Percentiles rank a stretch among this genome's conserved stretches.
Conservation (phyloP, 176 grass and related monocot genomes). For the Avena insularis region DNA sequence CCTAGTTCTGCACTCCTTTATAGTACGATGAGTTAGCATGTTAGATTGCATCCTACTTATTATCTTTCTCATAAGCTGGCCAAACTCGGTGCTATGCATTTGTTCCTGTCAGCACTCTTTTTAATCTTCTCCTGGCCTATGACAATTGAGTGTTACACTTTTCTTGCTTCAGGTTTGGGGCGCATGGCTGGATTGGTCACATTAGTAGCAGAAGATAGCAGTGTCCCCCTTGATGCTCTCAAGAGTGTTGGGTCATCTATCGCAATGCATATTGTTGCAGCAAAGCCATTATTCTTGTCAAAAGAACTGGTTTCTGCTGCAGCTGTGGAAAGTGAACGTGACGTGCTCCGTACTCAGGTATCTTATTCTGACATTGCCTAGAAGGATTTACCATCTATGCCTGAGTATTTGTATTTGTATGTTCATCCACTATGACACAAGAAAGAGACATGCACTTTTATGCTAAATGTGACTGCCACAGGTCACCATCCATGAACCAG, state of each 20-base stretch:
- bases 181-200: slow-evolving; percentile 88
- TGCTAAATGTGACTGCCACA: slow-evolving; percentile 7
- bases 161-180: slow-evolving; percentile 67
- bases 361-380: slow-evolving; percentile 19
- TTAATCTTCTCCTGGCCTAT: slow-evolving; percentile 1
- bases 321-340: slow-evolving; percentile 78
- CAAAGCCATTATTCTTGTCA: slow-evolving; percentile 89
- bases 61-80: slow-evolving; percentile 25
- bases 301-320: slow-evolving; percentile 86
- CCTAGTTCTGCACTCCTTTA: not conserved
- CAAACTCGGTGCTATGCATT: not conserved
- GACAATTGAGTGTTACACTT: slow-evolving; percentile 2
- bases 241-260: slow-evolving; percentile 67
- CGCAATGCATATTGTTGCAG: slow-evolving; percentile 95
- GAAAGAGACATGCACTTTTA: slow-evolving; percentile 6
- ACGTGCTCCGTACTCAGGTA: slow-evolving; percentile 86
- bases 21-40: not conserved
- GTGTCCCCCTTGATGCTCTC: slow-evolving; percentile 69
- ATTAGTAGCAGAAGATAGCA: slow-evolving; percentile 79
- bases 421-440: not conserved
- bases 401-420: not conserved
- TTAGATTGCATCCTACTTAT: slow-evolving; percentile 1
- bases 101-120: not conserved
- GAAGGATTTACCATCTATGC: not conserved
- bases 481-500: not conserved